phyloP scores from a whole-genome alignment of 2,329 filamentous ascomycete genomes.

The Cytospora schulzeri region DNA sequence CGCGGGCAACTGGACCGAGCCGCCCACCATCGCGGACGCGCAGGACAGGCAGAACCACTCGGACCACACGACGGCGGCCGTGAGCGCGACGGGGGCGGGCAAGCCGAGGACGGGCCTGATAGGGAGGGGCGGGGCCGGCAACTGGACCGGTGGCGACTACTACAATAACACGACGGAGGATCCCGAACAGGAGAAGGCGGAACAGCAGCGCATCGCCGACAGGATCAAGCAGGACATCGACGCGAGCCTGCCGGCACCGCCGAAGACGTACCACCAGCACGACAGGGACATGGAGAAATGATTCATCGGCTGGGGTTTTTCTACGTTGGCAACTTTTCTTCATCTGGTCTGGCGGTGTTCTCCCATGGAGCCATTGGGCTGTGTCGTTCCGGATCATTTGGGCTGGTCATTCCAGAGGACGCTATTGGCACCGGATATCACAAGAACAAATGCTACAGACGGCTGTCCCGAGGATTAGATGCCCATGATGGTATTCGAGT shows the following conservation, averaged over 20 bases:
- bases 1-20: constrained; percentile 60
- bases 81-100: constrained; percentile 35
- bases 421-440: background rate
- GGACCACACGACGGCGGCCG: constrained; percentile 39
- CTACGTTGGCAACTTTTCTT: background rate
- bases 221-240: constrained; percentile 51
- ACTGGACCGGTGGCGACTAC: constrained; percentile 42
- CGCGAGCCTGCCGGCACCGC: constrained; percentile 48
- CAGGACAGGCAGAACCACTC: constrained; percentile 40
- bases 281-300: constrained; percentile 31
- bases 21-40: constrained; percentile 37
- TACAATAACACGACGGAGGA: too few relatives aligned
- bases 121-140: constrained; percentile 62
- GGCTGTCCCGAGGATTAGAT: too few relatives aligned
- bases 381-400: background rate
- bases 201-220: constrained; percentile 44
- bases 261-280: constrained; percentile 44
- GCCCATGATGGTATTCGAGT: background rate
- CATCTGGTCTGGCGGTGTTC: too few relatives aligned
- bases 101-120: constrained; percentile 33
- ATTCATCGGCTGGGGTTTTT: too few relatives aligned
- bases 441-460: too few relatives aligned
- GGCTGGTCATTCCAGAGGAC: background rate
- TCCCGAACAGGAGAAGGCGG: constrained; percentile 32
- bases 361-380: too few relatives aligned